Evolutionary conservation across 495 filamentous ascomycete species (phyloP), one percentile per base, ranked within the genome.

Genomic region (Diplogelasinospora grovesii): DNA sequence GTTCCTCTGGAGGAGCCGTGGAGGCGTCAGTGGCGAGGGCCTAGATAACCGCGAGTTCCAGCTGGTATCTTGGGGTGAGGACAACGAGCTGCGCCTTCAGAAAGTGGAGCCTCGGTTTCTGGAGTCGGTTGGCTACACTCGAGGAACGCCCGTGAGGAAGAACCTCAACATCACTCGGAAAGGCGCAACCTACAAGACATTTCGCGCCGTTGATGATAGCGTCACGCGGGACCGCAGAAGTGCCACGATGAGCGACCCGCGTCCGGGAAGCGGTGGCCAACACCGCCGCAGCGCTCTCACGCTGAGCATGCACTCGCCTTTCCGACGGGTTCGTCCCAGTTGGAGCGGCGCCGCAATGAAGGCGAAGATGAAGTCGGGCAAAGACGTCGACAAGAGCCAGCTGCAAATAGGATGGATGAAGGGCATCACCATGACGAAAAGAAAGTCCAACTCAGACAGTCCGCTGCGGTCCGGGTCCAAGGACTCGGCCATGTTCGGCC

Each of bases 1-100:
- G 41, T 95, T 97, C 43, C 65, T 97, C 7, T 97, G 90, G 90
- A 73, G 90, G 53, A 77, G 76, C 22, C 80, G 89, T 38, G 90
- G 89, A 11, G 69, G 79, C n/a, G 69, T 78, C 5, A 61, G 50
- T n/a, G 66, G 66, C 29, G 77, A 87, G 39, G 74, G 71, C n/a
- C 61, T 81, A n/a, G 89, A 97, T 44, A 70, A 90, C 44, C 77
- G 89, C 36, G 89, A 95, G 28, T 95, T 95, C 45, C 89, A 97
- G 60, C 64, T 97, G 15, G 85, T 97, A 4, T 87, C 89, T 3
- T 97, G 89, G 89, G 86, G 88, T 15, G 81, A 82, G 30, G 90
- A 97, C 55, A 81, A 82, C 43, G 71, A 86, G 48, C 72, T 97
- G 36, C 79, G 83, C 13, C 69, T 97, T 27, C 88, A 95, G 53